Evolutionary conservation across 2,329 filamentous ascomycete species (phyloP).

Genomic region (Xylaria sp.): DNA sequence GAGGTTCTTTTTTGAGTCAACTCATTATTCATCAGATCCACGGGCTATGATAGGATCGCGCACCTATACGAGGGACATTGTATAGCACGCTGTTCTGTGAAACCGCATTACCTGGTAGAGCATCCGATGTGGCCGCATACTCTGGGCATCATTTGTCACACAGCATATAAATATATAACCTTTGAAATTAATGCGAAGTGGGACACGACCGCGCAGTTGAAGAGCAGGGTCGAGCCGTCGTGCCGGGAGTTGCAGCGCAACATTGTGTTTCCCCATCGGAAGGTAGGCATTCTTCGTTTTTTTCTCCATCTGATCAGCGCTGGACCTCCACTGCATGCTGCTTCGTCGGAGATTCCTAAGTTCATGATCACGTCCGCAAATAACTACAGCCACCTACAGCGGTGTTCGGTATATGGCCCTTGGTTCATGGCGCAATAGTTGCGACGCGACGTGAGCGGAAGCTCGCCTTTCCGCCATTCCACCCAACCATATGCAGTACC

Average conservation of each 20-base stretch:
- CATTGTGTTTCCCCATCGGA: slow-evolving; percentile 22
- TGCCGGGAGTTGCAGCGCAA: slow-evolving; percentile 31
- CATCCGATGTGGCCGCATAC: slow-evolving; percentile 15
- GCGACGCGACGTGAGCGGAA: slow-evolving; percentile 7
- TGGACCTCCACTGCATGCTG: slow-evolving; percentile 13
- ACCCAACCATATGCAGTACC: neutral
- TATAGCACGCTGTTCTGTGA: slow-evolving; percentile 17
- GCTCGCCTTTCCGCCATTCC: slow-evolving; percentile 1
- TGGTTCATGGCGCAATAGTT: slow-evolving; percentile 16
- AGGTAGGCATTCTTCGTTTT: slow-evolving; percentile 6
- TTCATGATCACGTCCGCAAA: slow-evolving; percentile 16
- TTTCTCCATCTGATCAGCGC: slow-evolving; percentile 9
- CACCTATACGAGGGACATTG: slow-evolving; percentile 5
- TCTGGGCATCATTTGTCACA: slow-evolving; percentile 29
- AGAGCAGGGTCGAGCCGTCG: slow-evolving; percentile 29
- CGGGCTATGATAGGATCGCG: neutral
- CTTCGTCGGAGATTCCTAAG: slow-evolving; percentile 6
- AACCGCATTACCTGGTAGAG: slow-evolving; percentile 15
- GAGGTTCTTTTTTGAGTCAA: slow-evolving; percentile 4
- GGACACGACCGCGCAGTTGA: slow-evolving; percentile 9
- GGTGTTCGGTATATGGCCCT: slow-evolving; percentile 5
- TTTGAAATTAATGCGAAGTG: slow-evolving; percentile 27
- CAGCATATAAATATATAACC: slow-evolving; percentile 21
- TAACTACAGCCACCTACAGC: slow-evolving; percentile 5
- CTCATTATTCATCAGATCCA: slow-evolving; percentile 4